Evolutionary conservation across 495 filamentous ascomycete species (phyloP), one percentile per base, ranked within the genome.

Genomic region (Xylaria intraflava): DNA sequence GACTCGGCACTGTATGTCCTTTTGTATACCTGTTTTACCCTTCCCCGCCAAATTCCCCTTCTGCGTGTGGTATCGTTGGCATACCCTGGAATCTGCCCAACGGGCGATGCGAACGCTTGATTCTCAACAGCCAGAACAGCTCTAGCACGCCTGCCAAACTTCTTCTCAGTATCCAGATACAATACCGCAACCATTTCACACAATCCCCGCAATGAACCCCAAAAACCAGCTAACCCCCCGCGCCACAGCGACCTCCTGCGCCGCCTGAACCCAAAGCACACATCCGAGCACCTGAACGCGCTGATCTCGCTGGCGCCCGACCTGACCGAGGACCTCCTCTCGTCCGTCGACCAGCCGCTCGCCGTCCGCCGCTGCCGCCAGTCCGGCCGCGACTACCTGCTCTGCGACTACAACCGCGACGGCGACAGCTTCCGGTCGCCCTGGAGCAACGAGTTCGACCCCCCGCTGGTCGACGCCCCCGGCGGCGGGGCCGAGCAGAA

Each of bases 381-480:
- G 70, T 89, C 88, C 50, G 89, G 87, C 56, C 87, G 91, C 49
- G 93, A 97, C 74, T 99, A 96, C 74, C 83, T 99, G 36, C 88
- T 96, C 57, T 99, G 93, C 77, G 93, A 99, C 78, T 99, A 97
- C 78, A 99, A 99, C 78, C 90, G 93, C 47, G 93, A 99, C 72
- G 94, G 94, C 47, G 93, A 96, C 70, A 90, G 85, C 72, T 95
- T 95, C 78, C 87, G 93, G 29, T 93, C 88, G 57, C 93, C 93
- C 29, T 99, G 93, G 93, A 91, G 85, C 75, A 96, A 96, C 71
- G 89, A 96, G 71, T 99, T 97, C 66, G 90, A 96, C 64, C 93
- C 92, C 1, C 85, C 86, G 17, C 76, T 92, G 20, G 71, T 74
- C 49, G 76, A 73, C 58, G 69, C 61, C 55, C 65, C 67, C 33